phyloP scores from a whole-genome alignment of 176 grass and related monocot species.

The Cymbopogon citratus region DNA sequence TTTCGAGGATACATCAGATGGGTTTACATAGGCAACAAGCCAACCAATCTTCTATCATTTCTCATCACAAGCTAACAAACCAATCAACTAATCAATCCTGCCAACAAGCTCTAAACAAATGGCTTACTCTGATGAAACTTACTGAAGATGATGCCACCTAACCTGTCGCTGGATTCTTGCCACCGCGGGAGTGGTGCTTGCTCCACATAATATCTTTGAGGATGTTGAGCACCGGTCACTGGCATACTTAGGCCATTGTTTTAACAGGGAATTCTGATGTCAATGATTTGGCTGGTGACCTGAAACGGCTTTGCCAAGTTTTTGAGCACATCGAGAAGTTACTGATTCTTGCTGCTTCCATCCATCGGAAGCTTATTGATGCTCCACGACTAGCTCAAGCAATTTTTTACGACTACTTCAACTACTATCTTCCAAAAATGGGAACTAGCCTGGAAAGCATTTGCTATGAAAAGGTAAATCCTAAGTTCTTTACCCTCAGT shows the following conservation, averaged over 20 bases:
- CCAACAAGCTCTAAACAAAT: background rate
- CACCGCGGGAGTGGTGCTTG: background rate
- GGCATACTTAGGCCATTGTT: slow-evolving; percentile 1
- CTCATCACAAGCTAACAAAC: background rate
- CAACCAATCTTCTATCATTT: background rate
- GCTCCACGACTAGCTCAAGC: slow-evolving; percentile 61
- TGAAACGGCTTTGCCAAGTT: slow-evolving; percentile 75
- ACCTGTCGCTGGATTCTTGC: background rate
- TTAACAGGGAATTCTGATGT: slow-evolving; percentile 62
- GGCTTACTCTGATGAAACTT: background rate
- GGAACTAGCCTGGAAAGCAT: slow-evolving; percentile 71
- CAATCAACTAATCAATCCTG: background rate
- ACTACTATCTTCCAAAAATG: slow-evolving; percentile 92
- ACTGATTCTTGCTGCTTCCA: slow-evolving; percentile 76
- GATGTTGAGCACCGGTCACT: background rate
- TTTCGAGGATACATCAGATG: background rate
- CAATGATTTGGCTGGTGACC: slow-evolving; percentile 68
- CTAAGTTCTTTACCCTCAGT: slow-evolving; percentile 1
- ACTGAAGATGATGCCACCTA: background rate
- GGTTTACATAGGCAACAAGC: background rate
- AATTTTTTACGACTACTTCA: slow-evolving; percentile 79
- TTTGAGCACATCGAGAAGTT: slow-evolving; percentile 95
- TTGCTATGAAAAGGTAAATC: slow-evolving; percentile 78
- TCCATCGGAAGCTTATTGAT: slow-evolving; percentile 65
- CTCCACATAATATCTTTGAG: background rate